These are phyloP conservation scores for Colletotrichum higginsianum DNA, from an alignment of 2,329 filamentous ascomycete genomes.

Conservation along the genomic window DNA sequence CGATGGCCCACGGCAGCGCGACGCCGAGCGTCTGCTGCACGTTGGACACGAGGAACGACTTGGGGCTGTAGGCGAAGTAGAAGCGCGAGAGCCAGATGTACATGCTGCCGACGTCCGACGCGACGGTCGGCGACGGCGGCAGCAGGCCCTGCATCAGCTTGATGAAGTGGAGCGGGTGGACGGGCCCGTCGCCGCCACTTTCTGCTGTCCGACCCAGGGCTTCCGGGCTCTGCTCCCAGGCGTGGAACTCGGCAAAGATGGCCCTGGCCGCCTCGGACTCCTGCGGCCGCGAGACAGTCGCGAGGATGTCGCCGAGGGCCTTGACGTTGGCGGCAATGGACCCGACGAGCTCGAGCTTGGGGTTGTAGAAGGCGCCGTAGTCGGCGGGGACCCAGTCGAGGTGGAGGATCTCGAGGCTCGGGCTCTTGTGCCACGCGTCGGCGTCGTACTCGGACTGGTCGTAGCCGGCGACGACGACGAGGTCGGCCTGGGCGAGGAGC, in stretches of 20 bases:
- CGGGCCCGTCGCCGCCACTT: slow-evolving; percentile 47
- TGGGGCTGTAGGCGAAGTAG: slow-evolving; percentile 61
- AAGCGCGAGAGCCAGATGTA: slow-evolving; percentile 65
- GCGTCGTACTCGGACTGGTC: slow-evolving; percentile 65
- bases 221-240: slow-evolving; percentile 50
- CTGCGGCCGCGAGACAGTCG: slow-evolving; percentile 52
- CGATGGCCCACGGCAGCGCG: slow-evolving; percentile 64
- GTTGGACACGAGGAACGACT: slow-evolving; percentile 61
- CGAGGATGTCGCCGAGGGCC: slow-evolving; percentile 52
- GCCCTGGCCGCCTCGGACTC: slow-evolving; percentile 52
- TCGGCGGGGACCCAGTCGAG: slow-evolving; percentile 59
- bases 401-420: slow-evolving; percentile 52
- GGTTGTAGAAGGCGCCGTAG: slow-evolving; percentile 58
- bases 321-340: slow-evolving; percentile 58
- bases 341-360: slow-evolving; percentile 58
- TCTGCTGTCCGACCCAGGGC: slow-evolving; percentile 38
- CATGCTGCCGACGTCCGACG: slow-evolving; percentile 62
- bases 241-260: slow-evolving; percentile 54
- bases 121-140: slow-evolving; percentile 57
- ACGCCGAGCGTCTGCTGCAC: slow-evolving; percentile 65
- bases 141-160: slow-evolving; percentile 57
- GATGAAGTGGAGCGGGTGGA: slow-evolving; percentile 63
- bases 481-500: slow-evolving; percentile 52
- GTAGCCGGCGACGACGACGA: slow-evolving; percentile 59
- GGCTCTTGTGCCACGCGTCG: slow-evolving; percentile 58